phyloP scores from a whole-genome alignment of 2,329 filamentous ascomycete genomes.

The Sclerotinia glacialis region DNA sequence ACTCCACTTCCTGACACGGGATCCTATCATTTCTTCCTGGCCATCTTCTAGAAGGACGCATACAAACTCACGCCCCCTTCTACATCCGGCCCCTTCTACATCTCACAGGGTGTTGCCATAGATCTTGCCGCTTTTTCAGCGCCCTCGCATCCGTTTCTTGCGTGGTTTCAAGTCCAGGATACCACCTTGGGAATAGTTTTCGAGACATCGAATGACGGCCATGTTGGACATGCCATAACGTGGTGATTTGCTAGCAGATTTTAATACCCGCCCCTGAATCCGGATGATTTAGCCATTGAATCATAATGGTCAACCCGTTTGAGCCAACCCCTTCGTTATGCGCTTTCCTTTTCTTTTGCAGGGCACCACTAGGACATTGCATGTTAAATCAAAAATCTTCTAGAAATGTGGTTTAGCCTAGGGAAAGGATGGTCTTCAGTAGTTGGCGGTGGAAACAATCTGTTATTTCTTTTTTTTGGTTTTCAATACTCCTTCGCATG shows the following conservation, averaged over 20 bases:
- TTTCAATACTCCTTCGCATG: neutral
- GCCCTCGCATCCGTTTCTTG: neutral
- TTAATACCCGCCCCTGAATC: neutral
- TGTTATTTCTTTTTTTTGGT: slow-evolving; percentile 1
- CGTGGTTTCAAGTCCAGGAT: neutral
- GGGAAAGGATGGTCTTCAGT: neutral
- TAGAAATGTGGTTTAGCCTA: no score
- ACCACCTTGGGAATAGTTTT: no score
- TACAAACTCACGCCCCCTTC: neutral
- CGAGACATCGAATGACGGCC: no score
- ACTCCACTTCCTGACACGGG: neutral
- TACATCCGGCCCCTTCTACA: no score
- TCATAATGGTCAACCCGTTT: neutral
- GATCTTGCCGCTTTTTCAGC: neutral
- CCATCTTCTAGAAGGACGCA: neutral
- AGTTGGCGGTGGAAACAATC: neutral
- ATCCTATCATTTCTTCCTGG: neutral
- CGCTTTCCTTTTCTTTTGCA: neutral
- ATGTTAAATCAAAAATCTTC: neutral
- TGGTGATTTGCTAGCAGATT: neutral
- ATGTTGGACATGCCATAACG: neutral
- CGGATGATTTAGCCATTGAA: neutral
- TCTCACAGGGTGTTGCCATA: neutral
- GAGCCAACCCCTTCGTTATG: neutral
- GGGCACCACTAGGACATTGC: neutral